A percentile compares a stretch with the other conserved stretches of the same genome.
phyloP scores from a whole-genome alignment of 2,329 filamentous ascomycete species.

The Metarhizium guizhouense region DNA sequence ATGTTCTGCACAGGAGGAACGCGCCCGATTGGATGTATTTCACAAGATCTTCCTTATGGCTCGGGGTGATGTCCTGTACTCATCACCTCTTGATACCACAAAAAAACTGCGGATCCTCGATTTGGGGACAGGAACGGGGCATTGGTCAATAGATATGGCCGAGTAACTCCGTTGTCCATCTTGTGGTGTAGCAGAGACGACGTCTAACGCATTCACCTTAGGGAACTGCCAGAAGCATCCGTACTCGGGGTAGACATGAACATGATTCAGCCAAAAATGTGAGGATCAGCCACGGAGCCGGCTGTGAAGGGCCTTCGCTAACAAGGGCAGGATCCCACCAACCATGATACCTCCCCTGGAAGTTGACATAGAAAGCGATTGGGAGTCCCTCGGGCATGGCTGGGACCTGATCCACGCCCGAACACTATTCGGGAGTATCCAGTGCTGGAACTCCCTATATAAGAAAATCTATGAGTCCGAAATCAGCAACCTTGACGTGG shows the following conservation, averaged over 20 bases:
- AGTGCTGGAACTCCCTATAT: conserved; percentile 64
- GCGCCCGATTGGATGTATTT: conserved; percentile 67
- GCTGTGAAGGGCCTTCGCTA: not conserved
- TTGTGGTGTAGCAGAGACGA: not conserved
- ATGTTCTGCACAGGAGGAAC: conserved; percentile 43
- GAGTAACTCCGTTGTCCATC: conserved; percentile 2
- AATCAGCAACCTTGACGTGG: not conserved
- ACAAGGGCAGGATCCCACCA: conserved; percentile 48
- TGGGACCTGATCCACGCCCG: no score
- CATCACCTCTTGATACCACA: conserved; percentile 1
- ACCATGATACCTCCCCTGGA: conserved; percentile 33
- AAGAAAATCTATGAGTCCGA: conserved; percentile 52
- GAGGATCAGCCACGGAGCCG: conserved; percentile 4
- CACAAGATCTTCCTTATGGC: conserved; percentile 61
- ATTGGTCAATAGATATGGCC: conserved; percentile 4
- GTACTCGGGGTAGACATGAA: conserved; percentile 18
- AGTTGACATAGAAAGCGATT: conserved; percentile 49
- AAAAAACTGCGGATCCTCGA: conserved; percentile 38
- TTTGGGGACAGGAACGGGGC: conserved; percentile 43
- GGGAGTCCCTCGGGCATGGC: no score
- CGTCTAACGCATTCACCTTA: not conserved
- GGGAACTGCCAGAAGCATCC: conserved; percentile 2
- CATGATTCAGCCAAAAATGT: conserved; percentile 17
- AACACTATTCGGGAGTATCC: conserved; percentile 31
- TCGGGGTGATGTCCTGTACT: conserved; percentile 32